These are phyloP conservation scores for Saccharomycopsis hybrid DNA, from an alignment of 1,139 yeast species.

Conservation along the genomic window DNA sequence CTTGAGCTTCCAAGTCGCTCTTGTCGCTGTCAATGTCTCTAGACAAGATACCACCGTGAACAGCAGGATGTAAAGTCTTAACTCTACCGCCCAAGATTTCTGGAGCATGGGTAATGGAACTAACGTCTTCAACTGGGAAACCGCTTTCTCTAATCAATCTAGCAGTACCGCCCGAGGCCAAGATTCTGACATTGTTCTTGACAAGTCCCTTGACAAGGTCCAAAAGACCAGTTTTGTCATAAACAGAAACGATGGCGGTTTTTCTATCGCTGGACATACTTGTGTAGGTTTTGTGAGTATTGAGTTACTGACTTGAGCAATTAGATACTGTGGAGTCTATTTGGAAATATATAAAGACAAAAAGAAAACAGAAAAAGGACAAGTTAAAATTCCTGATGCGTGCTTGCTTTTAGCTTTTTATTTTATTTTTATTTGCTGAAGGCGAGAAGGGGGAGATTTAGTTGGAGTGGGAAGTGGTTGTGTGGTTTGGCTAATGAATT, in stretches of 20 bases:
- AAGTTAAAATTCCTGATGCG: too few relatives aligned
- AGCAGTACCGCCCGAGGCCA: slow-evolving; percentile 98
- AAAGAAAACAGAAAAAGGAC: too few relatives aligned
- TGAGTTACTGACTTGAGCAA: too few relatives aligned
- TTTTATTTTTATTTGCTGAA: too few relatives aligned
- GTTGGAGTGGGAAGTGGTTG: too few relatives aligned
- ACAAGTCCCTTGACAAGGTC: slow-evolving; percentile 94
- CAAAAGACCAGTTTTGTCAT: slow-evolving; percentile 92
- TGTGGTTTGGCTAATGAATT: too few relatives aligned
- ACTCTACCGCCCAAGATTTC: slow-evolving; percentile 99
- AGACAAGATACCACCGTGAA: slow-evolving; percentile 97
- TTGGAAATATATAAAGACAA: too few relatives aligned
- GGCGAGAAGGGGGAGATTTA: too few relatives aligned
- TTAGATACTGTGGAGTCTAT: too few relatives aligned
- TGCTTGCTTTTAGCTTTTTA: too few relatives aligned
- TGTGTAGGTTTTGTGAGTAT: too few relatives aligned
- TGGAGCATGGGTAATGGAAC: slow-evolving; percentile 93
- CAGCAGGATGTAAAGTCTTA: slow-evolving; percentile 97
- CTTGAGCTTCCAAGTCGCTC: slow-evolving; percentile 76
- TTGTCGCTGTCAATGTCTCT: slow-evolving; percentile 88
- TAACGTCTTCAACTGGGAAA: slow-evolving; percentile 94
- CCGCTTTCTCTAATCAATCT: slow-evolving; percentile 93
- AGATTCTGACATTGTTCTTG: slow-evolving; percentile 79
- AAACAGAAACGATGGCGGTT: slow-evolving; percentile 94
- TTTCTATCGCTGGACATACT: too few relatives aligned